phyloP scores from a whole-genome alignment of 306 rosid species.

The Neltuma alba region DNA sequence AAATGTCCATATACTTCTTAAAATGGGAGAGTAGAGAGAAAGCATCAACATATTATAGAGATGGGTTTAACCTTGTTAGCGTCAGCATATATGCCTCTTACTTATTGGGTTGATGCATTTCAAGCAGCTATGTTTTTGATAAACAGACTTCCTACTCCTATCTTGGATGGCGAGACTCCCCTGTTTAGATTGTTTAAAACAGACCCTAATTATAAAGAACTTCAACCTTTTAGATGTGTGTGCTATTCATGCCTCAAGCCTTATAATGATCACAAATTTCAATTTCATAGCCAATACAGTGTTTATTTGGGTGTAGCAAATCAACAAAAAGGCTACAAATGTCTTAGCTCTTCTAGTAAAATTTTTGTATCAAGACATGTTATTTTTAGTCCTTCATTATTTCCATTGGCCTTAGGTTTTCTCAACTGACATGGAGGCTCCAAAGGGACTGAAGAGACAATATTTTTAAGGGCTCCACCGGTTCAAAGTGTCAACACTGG shows the following conservation, averaged over 20 bases:
- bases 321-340: background rate
- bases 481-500: too few species aligned
- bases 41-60: background rate
- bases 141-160: background rate
- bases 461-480: too few species aligned
- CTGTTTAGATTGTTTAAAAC: background rate
- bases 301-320: background rate
- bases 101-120: background rate
- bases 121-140: background rate
- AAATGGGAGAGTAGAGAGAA: background rate
- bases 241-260: background rate
- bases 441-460: too few species aligned
- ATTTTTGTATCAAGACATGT: background rate
- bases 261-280: background rate
- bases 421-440: too few species aligned
- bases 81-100: background rate
- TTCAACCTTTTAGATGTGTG: background rate
- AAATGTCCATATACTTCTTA: background rate
- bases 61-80: background rate
- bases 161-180: background rate
- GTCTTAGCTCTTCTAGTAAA: background rate
- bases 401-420: too few species aligned
- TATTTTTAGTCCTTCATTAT: background rate
- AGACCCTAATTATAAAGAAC: accelerated
- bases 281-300: background rate